Conservation (phyloP, 1,284 basidiomycete species). For the Bjerkandera adusta region DNA sequence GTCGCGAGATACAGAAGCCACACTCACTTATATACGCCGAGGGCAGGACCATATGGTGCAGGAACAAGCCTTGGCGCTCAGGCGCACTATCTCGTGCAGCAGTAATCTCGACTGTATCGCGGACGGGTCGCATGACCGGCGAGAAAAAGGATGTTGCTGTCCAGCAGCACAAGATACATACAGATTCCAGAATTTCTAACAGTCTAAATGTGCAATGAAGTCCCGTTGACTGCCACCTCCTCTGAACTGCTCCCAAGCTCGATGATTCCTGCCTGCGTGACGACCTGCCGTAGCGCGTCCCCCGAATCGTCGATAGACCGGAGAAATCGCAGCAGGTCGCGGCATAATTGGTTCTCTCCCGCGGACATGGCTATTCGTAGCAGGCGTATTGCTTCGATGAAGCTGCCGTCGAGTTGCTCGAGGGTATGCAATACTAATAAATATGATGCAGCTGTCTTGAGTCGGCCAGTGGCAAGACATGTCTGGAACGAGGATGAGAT, state of each 20-base stretch:
- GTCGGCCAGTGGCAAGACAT: conserved; percentile 74
- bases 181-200: no score
- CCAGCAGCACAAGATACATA: no score
- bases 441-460: conserved; percentile 92
- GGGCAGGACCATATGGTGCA: no score
- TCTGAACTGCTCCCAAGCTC: neutral
- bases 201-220: no score
- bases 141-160: no score
- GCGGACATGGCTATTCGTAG: conserved; percentile 71
- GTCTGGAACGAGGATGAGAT: conserved; percentile 35
- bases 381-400: conserved; percentile 76
- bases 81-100: no score
- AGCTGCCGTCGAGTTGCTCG: conserved; percentile 83
- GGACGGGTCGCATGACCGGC: no score
- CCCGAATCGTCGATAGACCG: conserved; percentile 90
- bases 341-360: conserved; percentile 80
- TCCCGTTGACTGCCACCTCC: no score
- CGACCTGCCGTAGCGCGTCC: conserved; percentile 59
- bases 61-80: no score
- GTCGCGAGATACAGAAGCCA: no score
- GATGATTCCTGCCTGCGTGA: conserved; percentile 39
- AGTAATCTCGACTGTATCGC: no score
- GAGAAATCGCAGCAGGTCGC: conserved; percentile 89
- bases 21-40: no score
- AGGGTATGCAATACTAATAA: conserved; percentile 92